These are phyloP conservation scores for Apiospora koreana DNA, from an alignment of 2,329 filamentous ascomycete genomes.

Conservation along the genomic window DNA sequence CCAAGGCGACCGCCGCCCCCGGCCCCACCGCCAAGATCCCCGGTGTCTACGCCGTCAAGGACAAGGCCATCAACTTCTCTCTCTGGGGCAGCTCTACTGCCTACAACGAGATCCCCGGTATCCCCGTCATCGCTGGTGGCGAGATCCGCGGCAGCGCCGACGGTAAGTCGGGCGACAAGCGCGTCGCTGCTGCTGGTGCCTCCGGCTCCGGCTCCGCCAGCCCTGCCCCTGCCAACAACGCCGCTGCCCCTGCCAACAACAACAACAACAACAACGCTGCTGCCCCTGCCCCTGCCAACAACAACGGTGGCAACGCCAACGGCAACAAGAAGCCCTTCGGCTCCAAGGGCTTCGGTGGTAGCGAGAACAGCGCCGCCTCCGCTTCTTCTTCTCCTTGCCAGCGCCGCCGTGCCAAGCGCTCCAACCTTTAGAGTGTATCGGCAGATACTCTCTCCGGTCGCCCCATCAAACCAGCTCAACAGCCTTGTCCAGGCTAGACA, in stretches of 20 bases:
- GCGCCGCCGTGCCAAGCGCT: not conserved
- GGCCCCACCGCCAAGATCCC: constrained; percentile 10
- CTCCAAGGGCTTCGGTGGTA: not conserved
- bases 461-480: not conserved
- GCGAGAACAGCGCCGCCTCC: not conserved
- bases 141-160: constrained; percentile 14
- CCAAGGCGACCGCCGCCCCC: not conserved
- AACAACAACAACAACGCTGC: not conserved
- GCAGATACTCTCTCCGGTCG: not conserved
- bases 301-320: not conserved
- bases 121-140: not conserved
- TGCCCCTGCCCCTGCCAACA: not conserved
- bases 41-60: constrained; percentile 11
- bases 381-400: not conserved
- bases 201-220: not conserved
- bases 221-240: not conserved
- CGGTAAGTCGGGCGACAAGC: constrained; percentile 14
- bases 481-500: not conserved
- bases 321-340: not conserved
- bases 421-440: not conserved
- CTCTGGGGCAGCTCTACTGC: constrained; percentile 11
- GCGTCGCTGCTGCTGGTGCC: not conserved
- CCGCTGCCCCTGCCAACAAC: too few species aligned
- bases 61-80: constrained; percentile 15
- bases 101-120: not conserved